Percentiles rank a stretch among this genome's conserved stretches.
These are phyloP conservation scores for Mucor circinelloides DNA, from an alignment of 371 early-diverging fungal species.

Conservation along the genomic window DNA sequence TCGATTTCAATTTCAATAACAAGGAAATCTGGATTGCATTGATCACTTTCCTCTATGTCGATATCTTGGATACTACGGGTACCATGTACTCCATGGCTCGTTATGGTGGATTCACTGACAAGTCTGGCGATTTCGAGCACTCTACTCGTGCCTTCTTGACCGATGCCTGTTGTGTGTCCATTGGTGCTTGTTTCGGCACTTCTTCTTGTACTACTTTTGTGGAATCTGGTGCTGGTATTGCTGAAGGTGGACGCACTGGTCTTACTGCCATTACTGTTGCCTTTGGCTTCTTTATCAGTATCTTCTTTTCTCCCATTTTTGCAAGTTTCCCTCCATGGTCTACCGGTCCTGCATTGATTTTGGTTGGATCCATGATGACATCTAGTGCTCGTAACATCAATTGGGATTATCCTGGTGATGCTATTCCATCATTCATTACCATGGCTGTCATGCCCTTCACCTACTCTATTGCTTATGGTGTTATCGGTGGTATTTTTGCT, in stretches of 20 bases:
- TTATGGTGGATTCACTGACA: conserved; percentile 77
- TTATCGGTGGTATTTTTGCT: conserved; percentile 67
- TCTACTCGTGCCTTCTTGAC: conserved; percentile 72
- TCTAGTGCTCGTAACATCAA: conserved; percentile 70
- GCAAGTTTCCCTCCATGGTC: conserved; percentile 87
- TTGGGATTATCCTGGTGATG: conserved; percentile 78
- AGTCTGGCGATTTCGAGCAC: conserved; percentile 76
- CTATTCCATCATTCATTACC: conserved; percentile 78
- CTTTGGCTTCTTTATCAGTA: conserved; percentile 71
- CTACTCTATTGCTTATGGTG: conserved; percentile 73
- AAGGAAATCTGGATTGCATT: conserved; percentile 80
- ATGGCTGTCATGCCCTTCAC: conserved; percentile 78
- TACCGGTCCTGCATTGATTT: conserved; percentile 77
- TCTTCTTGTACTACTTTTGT: conserved; percentile 79
- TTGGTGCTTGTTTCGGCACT: conserved; percentile 73
- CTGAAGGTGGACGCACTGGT: conserved; percentile 83
- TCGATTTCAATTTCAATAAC: conserved; percentile 63
- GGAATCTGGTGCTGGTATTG: conserved; percentile 81
- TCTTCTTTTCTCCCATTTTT: conserved; percentile 85
- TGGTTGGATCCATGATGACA: conserved; percentile 82
- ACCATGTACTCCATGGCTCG: conserved; percentile 80
- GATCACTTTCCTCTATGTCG: conserved; percentile 80
- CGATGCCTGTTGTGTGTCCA: conserved; percentile 67
- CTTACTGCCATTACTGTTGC: conserved; percentile 73
- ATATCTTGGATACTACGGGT: conserved; percentile 80